phyloP scores from a whole-genome alignment of 805 yeast genomes.

The Phaffomyces antillensis region DNA sequence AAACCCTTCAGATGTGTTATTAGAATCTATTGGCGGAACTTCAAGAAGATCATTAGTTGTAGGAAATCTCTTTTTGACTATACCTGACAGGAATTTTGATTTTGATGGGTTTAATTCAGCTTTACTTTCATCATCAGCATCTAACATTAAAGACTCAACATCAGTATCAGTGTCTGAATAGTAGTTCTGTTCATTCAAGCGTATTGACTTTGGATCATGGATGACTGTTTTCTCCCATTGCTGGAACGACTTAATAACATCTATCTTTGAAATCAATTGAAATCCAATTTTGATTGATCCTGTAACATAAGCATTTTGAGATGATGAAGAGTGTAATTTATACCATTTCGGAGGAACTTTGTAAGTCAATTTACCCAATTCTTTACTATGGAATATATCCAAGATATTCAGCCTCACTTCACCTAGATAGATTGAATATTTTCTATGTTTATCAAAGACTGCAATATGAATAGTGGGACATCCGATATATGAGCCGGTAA shows the following conservation, averaged over 20 bases:
- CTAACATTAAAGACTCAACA: constrained; percentile 17
- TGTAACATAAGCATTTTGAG: constrained; percentile 37
- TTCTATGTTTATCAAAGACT: constrained; percentile 21
- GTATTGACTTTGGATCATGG: constrained; percentile 1
- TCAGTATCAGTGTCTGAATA: constrained; percentile 23
- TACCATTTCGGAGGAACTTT: constrained; percentile 34
- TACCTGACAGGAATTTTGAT: not conserved
- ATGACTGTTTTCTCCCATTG: constrained; percentile 14
- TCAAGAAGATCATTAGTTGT: too few species aligned
- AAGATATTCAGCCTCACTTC: constrained; percentile 20
- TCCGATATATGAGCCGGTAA: constrained; percentile 5
- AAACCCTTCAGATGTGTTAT: too few species aligned
- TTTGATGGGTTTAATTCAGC: not conserved
- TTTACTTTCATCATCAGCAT: constrained; percentile 1
- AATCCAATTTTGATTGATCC: constrained; percentile 40
- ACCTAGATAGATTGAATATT: constrained; percentile 22
- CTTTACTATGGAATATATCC: constrained; percentile 13
- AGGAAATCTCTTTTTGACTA: not conserved
- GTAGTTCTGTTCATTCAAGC: constrained; percentile 19
- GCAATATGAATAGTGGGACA: constrained; percentile 18
- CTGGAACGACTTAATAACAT: constrained; percentile 13
- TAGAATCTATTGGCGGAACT: too few species aligned
- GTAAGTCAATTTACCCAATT: not conserved
- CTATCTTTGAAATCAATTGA: constrained; percentile 26
- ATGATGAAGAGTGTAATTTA: constrained; percentile 33